Conservation (phyloP, 1,284 basidiomycete species). For the Apiotrichum mycotoxinovorans region DNA sequence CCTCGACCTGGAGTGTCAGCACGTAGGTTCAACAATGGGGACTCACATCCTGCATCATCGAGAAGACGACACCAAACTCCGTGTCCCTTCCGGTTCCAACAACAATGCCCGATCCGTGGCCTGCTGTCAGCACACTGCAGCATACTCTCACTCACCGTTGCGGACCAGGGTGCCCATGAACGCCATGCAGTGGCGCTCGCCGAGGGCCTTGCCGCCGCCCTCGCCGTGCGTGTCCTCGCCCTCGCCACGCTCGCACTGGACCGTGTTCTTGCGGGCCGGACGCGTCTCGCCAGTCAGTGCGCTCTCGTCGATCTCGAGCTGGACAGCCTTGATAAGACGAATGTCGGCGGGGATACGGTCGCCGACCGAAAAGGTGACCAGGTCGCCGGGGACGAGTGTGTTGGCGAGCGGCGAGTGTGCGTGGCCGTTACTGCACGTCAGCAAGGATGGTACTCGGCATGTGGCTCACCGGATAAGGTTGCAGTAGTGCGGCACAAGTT, state of each 20-base stretch:
- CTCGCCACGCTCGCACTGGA: constrained; percentile 54
- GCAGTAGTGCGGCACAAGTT: constrained; percentile 93
- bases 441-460: background rate
- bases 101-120: constrained; percentile 80
- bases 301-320: constrained; percentile 92
- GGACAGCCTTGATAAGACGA: constrained; percentile 70
- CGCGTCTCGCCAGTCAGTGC: constrained; percentile 91
- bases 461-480: constrained; percentile 71
- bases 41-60: constrained; percentile 94
- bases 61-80: constrained; percentile 94
- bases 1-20: constrained; percentile 63
- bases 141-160: constrained; percentile 59
- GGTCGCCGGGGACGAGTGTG: constrained; percentile 89
- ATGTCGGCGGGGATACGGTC: constrained; percentile 93
- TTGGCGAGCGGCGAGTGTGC: constrained; percentile 81
- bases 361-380: constrained; percentile 79
- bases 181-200: constrained; percentile 82
- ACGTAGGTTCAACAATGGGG: background rate
- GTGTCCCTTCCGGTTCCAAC: constrained; percentile 85
- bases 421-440: constrained; percentile 58
- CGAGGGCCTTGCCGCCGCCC: constrained; percentile 62
- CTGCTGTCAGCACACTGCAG: constrained; percentile 48
- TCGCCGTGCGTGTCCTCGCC: constrained; percentile 52
- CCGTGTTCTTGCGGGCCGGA: constrained; percentile 66
- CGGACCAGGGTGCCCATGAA: constrained; percentile 98